Percentiles rank a stretch among this genome's conserved stretches.
Evolutionary conservation across 2,329 filamentous ascomycete species (phyloP).

Genomic region (Aspergillus amoenus): DNA sequence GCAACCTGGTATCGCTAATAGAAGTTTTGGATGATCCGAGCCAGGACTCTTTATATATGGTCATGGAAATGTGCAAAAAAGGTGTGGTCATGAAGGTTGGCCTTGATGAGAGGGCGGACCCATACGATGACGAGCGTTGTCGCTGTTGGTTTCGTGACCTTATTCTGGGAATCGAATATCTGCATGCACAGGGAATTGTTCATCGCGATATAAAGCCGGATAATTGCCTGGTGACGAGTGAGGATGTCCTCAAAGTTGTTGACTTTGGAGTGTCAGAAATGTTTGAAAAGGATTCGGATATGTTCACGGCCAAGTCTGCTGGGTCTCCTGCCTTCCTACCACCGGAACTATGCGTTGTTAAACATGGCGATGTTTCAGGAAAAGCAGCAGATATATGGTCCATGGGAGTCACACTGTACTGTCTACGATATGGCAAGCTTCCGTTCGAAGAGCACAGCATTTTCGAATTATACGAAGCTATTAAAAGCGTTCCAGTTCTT

Average conservation of each 20-base stretch:
- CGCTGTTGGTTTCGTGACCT: slow-evolving; percentile 93
- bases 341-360: slow-evolving; percentile 84
- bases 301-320: slow-evolving; percentile 90
- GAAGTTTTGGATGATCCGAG: slow-evolving; percentile 95
- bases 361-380: slow-evolving; percentile 83
- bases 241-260: slow-evolving; percentile 93
- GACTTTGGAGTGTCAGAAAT: slow-evolving; percentile 99
- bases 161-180: slow-evolving; percentile 90
- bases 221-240: slow-evolving; percentile 84
- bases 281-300: slow-evolving; percentile 83
- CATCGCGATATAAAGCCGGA: slow-evolving; percentile 98
- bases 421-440: slow-evolving; percentile 81
- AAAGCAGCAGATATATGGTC: slow-evolving; percentile 96
- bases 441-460: slow-evolving; percentile 80
- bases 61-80: slow-evolving; percentile 98
- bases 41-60: slow-evolving; percentile 97
- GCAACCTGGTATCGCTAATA: slow-evolving; percentile 87
- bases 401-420: slow-evolving; percentile 95
- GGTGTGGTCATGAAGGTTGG: slow-evolving; percentile 96
- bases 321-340: slow-evolving; percentile 94
- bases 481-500: slow-evolving; percentile 67
- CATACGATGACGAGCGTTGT: slow-evolving; percentile 79
- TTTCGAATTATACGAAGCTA: slow-evolving; percentile 85
- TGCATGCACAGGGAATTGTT: slow-evolving; percentile 91
- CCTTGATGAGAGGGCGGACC: slow-evolving; percentile 75